A percentile compares a stretch with the other conserved stretches of the same genome.
Conservation (phyloP, 164 flowering plant species). For the Vitis labrusca region DNA sequence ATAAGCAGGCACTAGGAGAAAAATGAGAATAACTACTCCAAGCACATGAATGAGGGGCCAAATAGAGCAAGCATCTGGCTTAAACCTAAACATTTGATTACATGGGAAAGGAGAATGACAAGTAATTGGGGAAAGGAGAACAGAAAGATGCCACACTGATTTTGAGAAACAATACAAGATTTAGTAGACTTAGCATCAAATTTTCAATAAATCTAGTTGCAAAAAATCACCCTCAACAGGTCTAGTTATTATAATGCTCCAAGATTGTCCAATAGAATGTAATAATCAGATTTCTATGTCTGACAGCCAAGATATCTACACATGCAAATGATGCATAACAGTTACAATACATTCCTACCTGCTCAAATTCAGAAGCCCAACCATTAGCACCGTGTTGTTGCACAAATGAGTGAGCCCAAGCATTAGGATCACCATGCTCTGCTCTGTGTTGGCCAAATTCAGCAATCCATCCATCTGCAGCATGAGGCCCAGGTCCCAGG, state of each 20-base stretch:
- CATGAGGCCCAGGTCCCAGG: slow-evolving; percentile 36
- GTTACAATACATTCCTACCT: slow-evolving; percentile 36
- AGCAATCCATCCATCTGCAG: slow-evolving; percentile 69
- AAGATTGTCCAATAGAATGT: neutral
- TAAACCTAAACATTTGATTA: neutral
- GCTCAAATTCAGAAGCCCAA: slow-evolving; percentile 96
- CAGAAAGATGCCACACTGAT: neutral
- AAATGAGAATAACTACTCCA: neutral
- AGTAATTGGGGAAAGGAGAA: neutral
- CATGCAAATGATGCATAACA: neutral
- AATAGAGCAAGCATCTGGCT: neutral
- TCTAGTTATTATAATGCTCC: neutral
- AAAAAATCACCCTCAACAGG: neutral
- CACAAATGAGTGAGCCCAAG: slow-evolving; percentile 84
- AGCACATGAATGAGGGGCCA: neutral
- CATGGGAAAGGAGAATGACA: neutral
- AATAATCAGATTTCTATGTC: neutral
- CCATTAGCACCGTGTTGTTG: slow-evolving; percentile 81
- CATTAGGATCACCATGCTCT: slow-evolving; percentile 48
- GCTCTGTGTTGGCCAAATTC: slow-evolving; percentile 57
- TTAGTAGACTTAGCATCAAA: neutral
- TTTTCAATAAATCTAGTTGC: neutral
- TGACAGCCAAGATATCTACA: neutral
- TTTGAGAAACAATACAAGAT: neutral
- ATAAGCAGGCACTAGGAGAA: neutral